These are phyloP conservation scores for Ustulina deusta DNA, from an alignment of 2,329 filamentous ascomycete genomes.

Conservation along the genomic window DNA sequence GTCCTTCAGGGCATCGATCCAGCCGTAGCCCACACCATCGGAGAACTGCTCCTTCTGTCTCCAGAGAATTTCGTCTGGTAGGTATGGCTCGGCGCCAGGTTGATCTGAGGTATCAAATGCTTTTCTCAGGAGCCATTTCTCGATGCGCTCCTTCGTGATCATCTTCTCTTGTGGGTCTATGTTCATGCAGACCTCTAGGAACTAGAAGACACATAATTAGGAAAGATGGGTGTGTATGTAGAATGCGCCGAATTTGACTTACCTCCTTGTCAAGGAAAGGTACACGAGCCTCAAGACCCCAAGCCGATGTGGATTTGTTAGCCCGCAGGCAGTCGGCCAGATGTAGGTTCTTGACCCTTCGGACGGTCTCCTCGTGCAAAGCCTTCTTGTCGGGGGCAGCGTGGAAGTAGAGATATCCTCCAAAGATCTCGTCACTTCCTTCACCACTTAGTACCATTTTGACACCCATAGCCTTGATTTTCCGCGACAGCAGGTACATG, in stretches of 20 bases:
- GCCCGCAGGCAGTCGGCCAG: slow-evolving; percentile 95
- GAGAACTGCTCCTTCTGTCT: slow-evolving; percentile 99
- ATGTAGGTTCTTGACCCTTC: slow-evolving; percentile 96
- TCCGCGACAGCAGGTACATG: slow-evolving; percentile 97
- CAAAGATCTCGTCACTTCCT: slow-evolving; percentile 97
- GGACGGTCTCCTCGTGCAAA: slow-evolving; percentile 96
- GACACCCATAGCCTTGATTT: slow-evolving; percentile 99
- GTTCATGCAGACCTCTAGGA: slow-evolving; percentile 92
- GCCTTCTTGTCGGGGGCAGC: slow-evolving; percentile 88
- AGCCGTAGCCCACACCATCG: slow-evolving; percentile 97
- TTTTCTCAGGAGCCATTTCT: slow-evolving; percentile 98
- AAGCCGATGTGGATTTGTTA: slow-evolving; percentile 98
- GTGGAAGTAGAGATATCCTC: slow-evolving; percentile 98
- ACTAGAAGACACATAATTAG: slow-evolving; percentile 59
- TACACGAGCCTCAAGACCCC: slow-evolving; percentile 97
- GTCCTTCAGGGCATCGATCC: slow-evolving; percentile 98
- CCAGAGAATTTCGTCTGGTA: slow-evolving; percentile 97
- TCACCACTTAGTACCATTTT: slow-evolving; percentile 99
- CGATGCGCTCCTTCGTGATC: slow-evolving; percentile 88
- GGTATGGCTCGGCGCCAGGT: slow-evolving; percentile 82
- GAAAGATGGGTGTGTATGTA: background rate
- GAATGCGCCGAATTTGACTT: slow-evolving; percentile 48
- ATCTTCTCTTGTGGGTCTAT: slow-evolving; percentile 96
- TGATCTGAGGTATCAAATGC: slow-evolving; percentile 95
- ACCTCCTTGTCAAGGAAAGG: slow-evolving; percentile 96